Evolutionary conservation across 176 grass and related monocot genomes (phyloP), one percentile per base, ranked within the genome.

Genomic region (Avena atlantica): DNA sequence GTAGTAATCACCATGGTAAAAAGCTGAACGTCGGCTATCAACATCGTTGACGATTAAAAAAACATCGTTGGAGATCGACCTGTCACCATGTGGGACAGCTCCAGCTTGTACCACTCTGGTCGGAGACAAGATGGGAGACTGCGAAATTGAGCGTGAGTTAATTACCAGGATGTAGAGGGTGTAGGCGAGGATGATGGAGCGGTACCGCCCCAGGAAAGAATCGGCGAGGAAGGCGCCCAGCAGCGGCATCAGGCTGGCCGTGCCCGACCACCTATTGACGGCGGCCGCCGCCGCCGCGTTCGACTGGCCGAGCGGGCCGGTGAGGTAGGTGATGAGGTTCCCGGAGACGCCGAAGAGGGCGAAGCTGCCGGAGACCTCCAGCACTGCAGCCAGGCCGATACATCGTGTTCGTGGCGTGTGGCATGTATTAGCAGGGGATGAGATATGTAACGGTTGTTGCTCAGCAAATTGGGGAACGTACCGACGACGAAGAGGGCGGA

Each of bases 311-410:
- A 97, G 80, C 4, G 88, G 90, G 1, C 92, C 94, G 0, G 92
- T 93, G 1, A 97, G 88, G 70, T 97, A 97, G 2, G 82, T 88
- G 76, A 97, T 97, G 16, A 92, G 76, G 76, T 97, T 97, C 1
- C 85, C 74, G 0, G 89, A 92, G 31, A 97, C 31, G 19, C 94
- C 90, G 74, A 80, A 97, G 76, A 71, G 91, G 13, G 94, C 82
- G 53, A 91, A 92, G 65, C 84, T 91, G 40, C 89, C 88, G 10
- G 84, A 82, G 19, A 91, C 40, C 80, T 94, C 94, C 63, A 97
- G 58, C 73, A 58, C 79, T 93, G 81, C 6, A 7, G 37, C 37
- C 37, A 42, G 5, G 37, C 37, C 37, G 37, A 6, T 5, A 7
- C 37, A 42, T 42, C 37, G 37, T 42, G 37, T 5, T 7, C 37